phyloP scores from a whole-genome alignment of 2,329 filamentous ascomycete species.

The Arthrobotrys musiformis region DNA sequence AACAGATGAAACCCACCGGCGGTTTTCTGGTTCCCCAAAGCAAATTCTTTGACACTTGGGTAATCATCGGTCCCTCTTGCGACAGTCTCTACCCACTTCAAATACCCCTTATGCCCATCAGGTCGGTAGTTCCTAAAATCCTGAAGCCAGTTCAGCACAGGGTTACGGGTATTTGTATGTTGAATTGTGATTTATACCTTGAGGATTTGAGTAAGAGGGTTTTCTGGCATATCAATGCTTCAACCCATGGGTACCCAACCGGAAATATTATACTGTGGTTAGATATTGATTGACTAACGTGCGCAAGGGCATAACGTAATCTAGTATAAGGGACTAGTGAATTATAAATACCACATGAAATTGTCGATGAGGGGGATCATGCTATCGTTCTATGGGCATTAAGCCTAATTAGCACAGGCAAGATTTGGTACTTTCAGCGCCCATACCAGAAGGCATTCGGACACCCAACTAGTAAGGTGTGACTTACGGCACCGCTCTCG shows the following conservation, averaged over 20 bases:
- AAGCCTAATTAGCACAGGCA: background rate
- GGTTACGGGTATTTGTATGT: too few species aligned
- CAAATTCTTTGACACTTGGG: slow-evolving; percentile 71
- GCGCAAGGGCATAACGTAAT: too few species aligned
- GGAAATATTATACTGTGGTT: background rate
- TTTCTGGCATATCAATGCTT: slow-evolving; percentile 80
- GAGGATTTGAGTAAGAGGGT: slow-evolving; percentile 87
- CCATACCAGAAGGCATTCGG: too few species aligned
- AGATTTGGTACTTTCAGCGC: too few species aligned
- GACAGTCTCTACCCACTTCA: slow-evolving; percentile 72
- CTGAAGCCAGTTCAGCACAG: background rate
- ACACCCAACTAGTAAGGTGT: background rate
- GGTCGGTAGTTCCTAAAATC: slow-evolving; percentile 92
- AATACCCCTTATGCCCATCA: slow-evolving; percentile 85
- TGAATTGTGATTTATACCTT: slow-evolving; percentile 7
- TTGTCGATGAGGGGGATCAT: slow-evolving; percentile 93
- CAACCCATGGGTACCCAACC: background rate
- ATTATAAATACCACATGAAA: slow-evolving; percentile 67
- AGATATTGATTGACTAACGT: background rate
- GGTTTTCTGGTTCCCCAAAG: slow-evolving; percentile 62
- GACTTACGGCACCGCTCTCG: slow-evolving; percentile 77
- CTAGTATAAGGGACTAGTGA: too few species aligned
- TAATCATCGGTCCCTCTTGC: slow-evolving; percentile 57
- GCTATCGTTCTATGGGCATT: slow-evolving; percentile 75
- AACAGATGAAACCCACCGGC: slow-evolving; percentile 45